Evolutionary conservation across 495 filamentous ascomycete genomes (phyloP).

Genomic region (Penicillium bialowiezense): DNA sequence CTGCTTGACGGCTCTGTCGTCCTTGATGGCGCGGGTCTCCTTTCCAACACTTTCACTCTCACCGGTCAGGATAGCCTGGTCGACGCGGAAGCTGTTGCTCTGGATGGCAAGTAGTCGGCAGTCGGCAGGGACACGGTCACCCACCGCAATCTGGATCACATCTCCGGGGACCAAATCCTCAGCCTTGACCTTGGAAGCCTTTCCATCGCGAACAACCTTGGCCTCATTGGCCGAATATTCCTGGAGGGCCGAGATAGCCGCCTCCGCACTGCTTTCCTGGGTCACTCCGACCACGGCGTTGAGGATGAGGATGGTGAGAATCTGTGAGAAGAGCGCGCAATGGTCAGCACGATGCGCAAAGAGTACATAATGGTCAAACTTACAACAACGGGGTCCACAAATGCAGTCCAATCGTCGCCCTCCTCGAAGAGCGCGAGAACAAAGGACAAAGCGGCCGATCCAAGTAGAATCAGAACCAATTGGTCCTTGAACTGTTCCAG

Average conservation of each 20-base stretch:
- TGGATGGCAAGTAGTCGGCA: conserved; percentile 87
- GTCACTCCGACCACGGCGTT: conserved; percentile 97
- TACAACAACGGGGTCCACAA: conserved; percentile 95
- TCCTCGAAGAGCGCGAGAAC: conserved; percentile 92
- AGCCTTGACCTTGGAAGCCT: conserved; percentile 74
- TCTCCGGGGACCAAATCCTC: conserved; percentile 97
- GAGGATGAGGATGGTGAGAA: conserved; percentile 93
- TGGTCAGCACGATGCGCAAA: conserved; percentile 7
- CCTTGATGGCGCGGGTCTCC: conserved; percentile 64
- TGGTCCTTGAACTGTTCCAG: conserved; percentile 99
- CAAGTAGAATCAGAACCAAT: conserved; percentile 91
- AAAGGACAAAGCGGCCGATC: conserved; percentile 92
- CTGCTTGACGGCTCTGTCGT: conserved; percentile 88
- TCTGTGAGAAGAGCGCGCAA: conserved; percentile 48
- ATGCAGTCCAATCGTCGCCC: conserved; percentile 92
- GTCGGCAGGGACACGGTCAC: conserved; percentile 95
- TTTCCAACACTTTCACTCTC: conserved; percentile 98
- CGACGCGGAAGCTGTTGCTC: conserved; percentile 94
- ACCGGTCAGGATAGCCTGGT: conserved; percentile 96
- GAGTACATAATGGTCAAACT: conserved; percentile 27
- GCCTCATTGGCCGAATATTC: conserved; percentile 99
- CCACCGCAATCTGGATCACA: conserved; percentile 83
- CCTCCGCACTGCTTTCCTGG: conserved; percentile 97
- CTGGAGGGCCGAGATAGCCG: conserved; percentile 96
- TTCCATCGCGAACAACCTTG: conserved; percentile 81